A percentile compares a stretch with the other conserved stretches of the same genome.
These are phyloP conservation scores for Celoporthe dispersa DNA, from an alignment of 2,329 filamentous ascomycete species.

Conservation along the genomic window DNA sequence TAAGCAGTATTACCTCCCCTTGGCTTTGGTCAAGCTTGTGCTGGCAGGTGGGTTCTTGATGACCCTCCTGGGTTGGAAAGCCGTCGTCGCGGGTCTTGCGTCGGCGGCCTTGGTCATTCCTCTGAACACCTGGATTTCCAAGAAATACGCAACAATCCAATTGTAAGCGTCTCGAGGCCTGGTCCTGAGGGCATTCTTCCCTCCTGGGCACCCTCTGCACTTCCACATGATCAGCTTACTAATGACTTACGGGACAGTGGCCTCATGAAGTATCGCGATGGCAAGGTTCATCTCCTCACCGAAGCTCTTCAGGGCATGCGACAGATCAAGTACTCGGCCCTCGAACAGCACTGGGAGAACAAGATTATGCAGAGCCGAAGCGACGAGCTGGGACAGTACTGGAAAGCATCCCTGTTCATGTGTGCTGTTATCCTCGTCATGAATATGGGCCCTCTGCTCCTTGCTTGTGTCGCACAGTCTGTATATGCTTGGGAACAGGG, in stretches of 20 bases:
- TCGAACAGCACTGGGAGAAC: constrained; percentile 41
- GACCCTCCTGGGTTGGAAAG: constrained; percentile 39
- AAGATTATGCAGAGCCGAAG: constrained; percentile 42
- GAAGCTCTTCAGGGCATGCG: constrained; percentile 44
- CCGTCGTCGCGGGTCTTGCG: constrained; percentile 38
- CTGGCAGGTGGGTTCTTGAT: constrained; percentile 39
- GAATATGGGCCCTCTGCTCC: constrained; percentile 39
- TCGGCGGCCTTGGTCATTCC: constrained; percentile 38
- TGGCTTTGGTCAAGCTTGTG: constrained; percentile 41
- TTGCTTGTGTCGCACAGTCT: constrained; percentile 39
- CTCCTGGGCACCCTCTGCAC: background rate
- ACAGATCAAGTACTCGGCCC: constrained; percentile 44
- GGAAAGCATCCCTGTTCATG: constrained; percentile 39
- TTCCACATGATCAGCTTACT: background rate
- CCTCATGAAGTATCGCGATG: constrained; percentile 43
- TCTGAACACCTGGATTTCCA: constrained; percentile 38
- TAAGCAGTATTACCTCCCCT: constrained; percentile 38
- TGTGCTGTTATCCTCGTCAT: constrained; percentile 38
- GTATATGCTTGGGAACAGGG: constrained; percentile 41
- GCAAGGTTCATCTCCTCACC: constrained; percentile 41
- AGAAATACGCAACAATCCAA: constrained; percentile 38
- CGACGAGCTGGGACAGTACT: constrained; percentile 42
- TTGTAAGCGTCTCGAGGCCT: constrained; percentile 27
- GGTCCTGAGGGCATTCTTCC: background rate
- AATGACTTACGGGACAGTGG: constrained; percentile 23